Evolutionary conservation across 257 asterid species (phyloP).

Genomic region (Nyctanthes arbortristis): DNA sequence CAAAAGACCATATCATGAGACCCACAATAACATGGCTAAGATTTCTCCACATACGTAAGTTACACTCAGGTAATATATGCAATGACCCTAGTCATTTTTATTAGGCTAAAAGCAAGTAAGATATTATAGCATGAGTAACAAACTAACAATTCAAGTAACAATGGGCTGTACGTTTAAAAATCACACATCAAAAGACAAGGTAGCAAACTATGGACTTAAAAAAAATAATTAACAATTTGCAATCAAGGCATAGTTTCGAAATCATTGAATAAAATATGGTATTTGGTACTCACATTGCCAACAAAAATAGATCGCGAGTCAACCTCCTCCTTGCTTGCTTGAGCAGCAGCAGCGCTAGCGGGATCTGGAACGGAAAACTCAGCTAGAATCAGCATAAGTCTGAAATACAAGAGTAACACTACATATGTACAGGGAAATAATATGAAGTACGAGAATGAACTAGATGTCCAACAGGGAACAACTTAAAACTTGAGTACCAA

Average conservation of each 20-base stretch:
- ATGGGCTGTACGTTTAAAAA: neutral
- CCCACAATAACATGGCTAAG: neutral
- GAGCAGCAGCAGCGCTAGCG: conserved; percentile 76
- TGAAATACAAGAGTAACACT: neutral
- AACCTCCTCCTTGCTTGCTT: conserved; percentile 81
- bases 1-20: neutral
- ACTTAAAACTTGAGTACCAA: neutral
- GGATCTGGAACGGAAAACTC: conserved; percentile 52
- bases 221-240: no score
- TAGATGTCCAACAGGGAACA: neutral
- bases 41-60: neutral
- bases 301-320: conserved; percentile 86
- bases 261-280: neutral
- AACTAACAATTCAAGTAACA: neutral
- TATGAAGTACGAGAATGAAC: neutral
- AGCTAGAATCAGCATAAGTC: neutral
- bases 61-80: neutral
- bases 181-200: conserved; percentile 1
- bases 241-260: conserved; percentile 1
- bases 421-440: neutral
- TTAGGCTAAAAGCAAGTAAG: conserved; percentile 1
- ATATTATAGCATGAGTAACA: conserved; percentile 2
- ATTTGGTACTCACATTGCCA: conserved; percentile 75
- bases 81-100: neutral
- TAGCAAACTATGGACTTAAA: no score